Evolutionary conservation across 225 moss, liverwort and hornwort species (phyloP).

Genomic region (Sphagnum tenellum): DNA sequence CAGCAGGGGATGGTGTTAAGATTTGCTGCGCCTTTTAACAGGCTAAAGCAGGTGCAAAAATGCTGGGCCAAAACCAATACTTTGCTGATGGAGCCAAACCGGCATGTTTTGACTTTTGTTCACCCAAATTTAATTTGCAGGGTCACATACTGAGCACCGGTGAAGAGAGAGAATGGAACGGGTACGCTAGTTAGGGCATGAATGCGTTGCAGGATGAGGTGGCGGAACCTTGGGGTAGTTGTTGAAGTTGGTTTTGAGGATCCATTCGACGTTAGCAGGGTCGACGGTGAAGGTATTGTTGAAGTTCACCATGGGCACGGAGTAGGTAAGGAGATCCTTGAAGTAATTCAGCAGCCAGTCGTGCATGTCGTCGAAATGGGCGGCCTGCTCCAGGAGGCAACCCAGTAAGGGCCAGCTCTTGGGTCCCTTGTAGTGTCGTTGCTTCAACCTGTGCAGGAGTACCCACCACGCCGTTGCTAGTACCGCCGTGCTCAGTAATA

Average conservation of each 20-base stretch:
- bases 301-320: conserved; percentile 20
- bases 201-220: background rate
- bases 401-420: conserved; percentile 38
- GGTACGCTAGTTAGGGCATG: background rate
- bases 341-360: conserved; percentile 34
- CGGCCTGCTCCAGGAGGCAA: conserved; percentile 15
- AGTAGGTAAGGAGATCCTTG: conserved; percentile 12
- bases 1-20: no score
- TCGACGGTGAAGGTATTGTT: conserved; percentile 29
- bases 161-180: no score
- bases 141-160: no score
- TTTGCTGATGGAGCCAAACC: no score
- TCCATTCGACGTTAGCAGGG: conserved; percentile 30
- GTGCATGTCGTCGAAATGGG: conserved; percentile 20
- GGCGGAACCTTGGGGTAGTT: conserved; percentile 35
- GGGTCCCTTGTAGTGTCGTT: conserved; percentile 27
- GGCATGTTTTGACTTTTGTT: no score
- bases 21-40: no score
- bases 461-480: conserved; percentile 16
- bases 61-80: no score
- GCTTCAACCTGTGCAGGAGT: conserved; percentile 18
- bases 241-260: conserved; percentile 34
- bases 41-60: no score
- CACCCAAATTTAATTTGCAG: no score
- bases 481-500: background rate